These are phyloP conservation scores for Suhomyces bokatorum DNA, from an alignment of 1,139 yeast genomes.

Conservation along the genomic window DNA sequence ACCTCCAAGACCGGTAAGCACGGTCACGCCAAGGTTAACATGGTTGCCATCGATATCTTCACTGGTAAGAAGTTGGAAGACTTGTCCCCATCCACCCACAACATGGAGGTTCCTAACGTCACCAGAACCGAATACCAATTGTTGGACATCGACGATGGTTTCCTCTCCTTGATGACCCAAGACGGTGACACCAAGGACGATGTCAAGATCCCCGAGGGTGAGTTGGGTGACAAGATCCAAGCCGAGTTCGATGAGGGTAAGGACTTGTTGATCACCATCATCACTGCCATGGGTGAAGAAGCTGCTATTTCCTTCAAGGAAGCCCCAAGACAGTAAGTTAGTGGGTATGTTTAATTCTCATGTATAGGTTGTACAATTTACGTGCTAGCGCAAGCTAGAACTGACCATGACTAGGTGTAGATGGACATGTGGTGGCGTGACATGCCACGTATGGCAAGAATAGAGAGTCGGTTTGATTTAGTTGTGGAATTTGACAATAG, in stretches of 20 bases:
- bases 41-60: constrained; percentile 98
- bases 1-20: constrained; percentile 99
- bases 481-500: too few relatives aligned
- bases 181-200: constrained; percentile 99
- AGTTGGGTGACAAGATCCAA: constrained; percentile 90
- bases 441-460: too few relatives aligned
- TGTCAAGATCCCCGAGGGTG: constrained; percentile 97
- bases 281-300: constrained; percentile 99
- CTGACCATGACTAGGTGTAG: neutral
- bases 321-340: constrained; percentile 67
- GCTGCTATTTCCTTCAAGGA: constrained; percentile 98
- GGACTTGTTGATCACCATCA: constrained; percentile 93
- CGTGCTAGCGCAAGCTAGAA: constrained; percentile 5
- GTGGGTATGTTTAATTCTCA: constrained; percentile 11
- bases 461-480: neutral
- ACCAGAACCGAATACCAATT: constrained; percentile 93
- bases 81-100: constrained; percentile 99
- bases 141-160: constrained; percentile 97
- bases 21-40: constrained; percentile 99
- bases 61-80: constrained; percentile 99
- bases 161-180: constrained; percentile 91
- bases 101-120: constrained; percentile 99
- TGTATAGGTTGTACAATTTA: constrained; percentile 13
- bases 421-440: neutral
- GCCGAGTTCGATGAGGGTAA: constrained; percentile 95